Evolutionary conservation across 441 rosid species (phyloP).

Genomic region (Pelargonium australe): DNA sequence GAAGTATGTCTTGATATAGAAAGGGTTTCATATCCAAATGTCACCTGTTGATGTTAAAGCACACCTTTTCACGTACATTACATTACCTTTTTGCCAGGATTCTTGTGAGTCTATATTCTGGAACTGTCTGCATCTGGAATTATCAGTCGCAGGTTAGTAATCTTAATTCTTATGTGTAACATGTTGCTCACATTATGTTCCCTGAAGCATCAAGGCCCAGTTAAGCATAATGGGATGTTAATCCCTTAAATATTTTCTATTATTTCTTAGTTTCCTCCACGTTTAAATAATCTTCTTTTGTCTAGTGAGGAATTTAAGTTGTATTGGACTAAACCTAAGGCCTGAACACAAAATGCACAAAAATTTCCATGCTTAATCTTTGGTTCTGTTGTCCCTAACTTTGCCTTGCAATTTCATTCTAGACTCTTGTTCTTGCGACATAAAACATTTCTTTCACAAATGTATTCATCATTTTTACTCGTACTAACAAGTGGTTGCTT

Average conservation of each 20-base stretch:
- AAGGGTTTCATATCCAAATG: background rate
- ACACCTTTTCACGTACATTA: slow-evolving; percentile 6
- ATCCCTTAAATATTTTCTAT: background rate
- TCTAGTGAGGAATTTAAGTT: no score
- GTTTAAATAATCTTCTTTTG: background rate
- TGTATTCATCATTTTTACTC: background rate
- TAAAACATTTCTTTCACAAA: background rate
- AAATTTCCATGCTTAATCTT: background rate
- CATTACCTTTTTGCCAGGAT: slow-evolving; percentile 37
- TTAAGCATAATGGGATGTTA: background rate
- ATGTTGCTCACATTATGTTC: background rate
- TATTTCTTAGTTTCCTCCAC: background rate
- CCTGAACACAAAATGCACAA: no score
- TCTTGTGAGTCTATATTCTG: slow-evolving; percentile 64
- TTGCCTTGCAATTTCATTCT: background rate
- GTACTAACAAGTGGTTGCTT: background rate
- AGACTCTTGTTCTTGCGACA: background rate
- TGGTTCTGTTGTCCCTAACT: background rate
- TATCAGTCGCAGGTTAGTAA: slow-evolving; percentile 61
- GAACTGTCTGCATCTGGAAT: slow-evolving; percentile 73
- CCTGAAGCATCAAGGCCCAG: background rate
- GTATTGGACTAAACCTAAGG: no score
- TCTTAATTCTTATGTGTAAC: background rate
- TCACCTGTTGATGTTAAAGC: background rate
- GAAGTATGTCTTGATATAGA: background rate